Conservation (phyloP, 768 basidiomycete species). For the Suillus tomentosus region DNA sequence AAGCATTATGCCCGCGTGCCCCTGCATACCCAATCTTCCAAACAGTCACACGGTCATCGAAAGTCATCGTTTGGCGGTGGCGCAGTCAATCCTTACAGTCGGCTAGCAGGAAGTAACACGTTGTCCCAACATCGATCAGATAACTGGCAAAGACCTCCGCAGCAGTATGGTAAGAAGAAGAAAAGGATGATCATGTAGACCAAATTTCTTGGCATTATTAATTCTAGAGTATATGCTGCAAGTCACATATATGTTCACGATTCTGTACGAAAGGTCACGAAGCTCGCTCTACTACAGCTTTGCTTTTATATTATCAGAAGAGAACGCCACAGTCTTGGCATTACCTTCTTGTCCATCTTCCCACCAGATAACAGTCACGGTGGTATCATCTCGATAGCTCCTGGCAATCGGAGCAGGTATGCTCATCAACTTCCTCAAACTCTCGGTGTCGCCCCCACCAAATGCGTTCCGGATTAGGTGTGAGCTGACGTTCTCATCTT, state of each 20-base stretch:
- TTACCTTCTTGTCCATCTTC: conserved; percentile 59
- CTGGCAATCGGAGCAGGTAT: conserved; percentile 82
- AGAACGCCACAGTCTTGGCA: conserved; percentile 37
- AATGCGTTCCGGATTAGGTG: conserved; percentile 92
- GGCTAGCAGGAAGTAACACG: conserved; percentile 38
- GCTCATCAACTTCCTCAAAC: conserved; percentile 65
- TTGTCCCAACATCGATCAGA: conserved; percentile 28
- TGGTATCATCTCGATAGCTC: conserved; percentile 81
- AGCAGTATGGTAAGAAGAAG: conserved; percentile 35
- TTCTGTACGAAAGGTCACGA: conserved; percentile 9
- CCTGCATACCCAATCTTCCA: conserved; percentile 27
- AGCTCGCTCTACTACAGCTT: conserved; percentile 46
- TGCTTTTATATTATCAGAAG: conserved; percentile 38
- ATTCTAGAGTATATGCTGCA: conserved; percentile 7
- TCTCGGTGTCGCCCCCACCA: conserved; percentile 70
- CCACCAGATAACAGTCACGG: conserved; percentile 87
- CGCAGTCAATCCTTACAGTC: conserved; percentile 36
- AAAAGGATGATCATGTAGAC: conserved; percentile 39
- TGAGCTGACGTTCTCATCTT: conserved; percentile 74
- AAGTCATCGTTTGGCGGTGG: conserved; percentile 35
- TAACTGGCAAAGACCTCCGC: conserved; percentile 20
- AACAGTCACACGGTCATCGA: conserved; percentile 22
- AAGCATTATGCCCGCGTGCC: conserved; percentile 25
- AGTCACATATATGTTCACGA: conserved; percentile 1
- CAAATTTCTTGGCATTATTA: conserved; percentile 13